phyloP scores from a whole-genome alignment of 2,329 filamentous ascomycete species.

The Ilyonectria destructans region DNA sequence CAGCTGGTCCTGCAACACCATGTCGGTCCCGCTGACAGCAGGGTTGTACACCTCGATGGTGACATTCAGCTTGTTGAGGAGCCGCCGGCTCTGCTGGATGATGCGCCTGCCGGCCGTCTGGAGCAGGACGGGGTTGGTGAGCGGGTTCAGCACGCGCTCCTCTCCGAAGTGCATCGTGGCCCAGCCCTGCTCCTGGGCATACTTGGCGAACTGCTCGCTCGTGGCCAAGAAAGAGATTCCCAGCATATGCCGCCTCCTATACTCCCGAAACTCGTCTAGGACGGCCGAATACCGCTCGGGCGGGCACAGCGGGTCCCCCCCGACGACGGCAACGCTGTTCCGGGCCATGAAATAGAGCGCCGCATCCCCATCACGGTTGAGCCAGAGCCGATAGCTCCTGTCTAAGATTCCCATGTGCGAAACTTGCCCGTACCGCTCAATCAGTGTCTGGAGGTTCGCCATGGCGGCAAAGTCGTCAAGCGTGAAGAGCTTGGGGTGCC shows the following conservation, averaged over 20 bases:
- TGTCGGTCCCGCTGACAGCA: neutral
- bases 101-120: conserved; percentile 27
- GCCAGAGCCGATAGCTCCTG: conserved; percentile 21
- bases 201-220: conserved; percentile 19
- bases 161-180: conserved; percentile 22
- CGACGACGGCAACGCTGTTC: conserved; percentile 6
- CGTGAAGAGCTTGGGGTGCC: no score
- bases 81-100: conserved; percentile 24
- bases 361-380: conserved; percentile 7
- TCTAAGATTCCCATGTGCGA: conserved; percentile 34
- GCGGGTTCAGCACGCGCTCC: conserved; percentile 23
- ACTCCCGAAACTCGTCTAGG: conserved; percentile 10
- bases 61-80: conserved; percentile 9
- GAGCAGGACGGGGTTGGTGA: conserved; percentile 22
- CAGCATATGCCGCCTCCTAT: neutral
- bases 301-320: conserved; percentile 18
- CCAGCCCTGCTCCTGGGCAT: conserved; percentile 19
- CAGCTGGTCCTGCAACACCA: conserved; percentile 5
- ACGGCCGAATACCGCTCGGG: neutral
- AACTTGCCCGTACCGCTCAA: conserved; percentile 16
- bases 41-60: conserved; percentile 9
- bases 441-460: no score
- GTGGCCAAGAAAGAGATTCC: conserved; percentile 19
- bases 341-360: conserved; percentile 23
- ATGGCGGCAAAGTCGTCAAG: no score